A percentile compares a stretch with the other conserved stretches of the same genome.
Conservation (phyloP, 495 filamentous ascomycete species). For the Evernia prunastri region DNA sequence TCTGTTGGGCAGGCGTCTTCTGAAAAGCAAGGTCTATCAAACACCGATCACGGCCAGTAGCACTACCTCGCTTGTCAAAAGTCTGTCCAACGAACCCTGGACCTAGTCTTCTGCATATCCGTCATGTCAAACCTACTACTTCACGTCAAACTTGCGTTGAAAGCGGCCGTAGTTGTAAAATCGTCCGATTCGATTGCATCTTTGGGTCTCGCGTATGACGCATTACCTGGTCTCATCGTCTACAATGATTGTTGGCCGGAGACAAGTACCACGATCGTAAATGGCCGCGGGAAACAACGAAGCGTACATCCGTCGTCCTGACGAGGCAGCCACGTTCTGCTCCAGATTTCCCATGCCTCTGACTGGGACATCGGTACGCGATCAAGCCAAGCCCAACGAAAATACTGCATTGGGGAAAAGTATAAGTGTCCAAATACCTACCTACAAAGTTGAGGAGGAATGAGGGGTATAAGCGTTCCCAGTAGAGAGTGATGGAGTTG, state of each 20-base stretch:
- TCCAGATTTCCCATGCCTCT: not conserved
- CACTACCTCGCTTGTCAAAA: conserved; percentile 4
- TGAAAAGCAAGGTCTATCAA: not conserved
- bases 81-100: not conserved
- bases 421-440: not conserved
- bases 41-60: conserved; percentile 3
- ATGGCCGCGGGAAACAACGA: not conserved
- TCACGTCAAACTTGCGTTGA: conserved; percentile 4
- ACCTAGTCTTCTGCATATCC: not conserved
- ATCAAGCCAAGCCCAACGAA: not conserved
- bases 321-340: not conserved
- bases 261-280: too few relatives aligned
- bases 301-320: not conserved
- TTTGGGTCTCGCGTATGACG: not conserved
- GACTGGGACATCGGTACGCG: not conserved
- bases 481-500: not conserved
- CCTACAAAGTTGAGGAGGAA: not conserved
- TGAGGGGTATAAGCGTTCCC: not conserved
- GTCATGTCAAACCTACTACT: not conserved
- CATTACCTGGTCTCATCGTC: not conserved
- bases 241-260: not conserved
- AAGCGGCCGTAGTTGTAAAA: not conserved
- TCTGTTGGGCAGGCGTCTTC: not conserved
- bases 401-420: not conserved
- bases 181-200: conserved; percentile 4